Conservation (phyloP, 2,329 filamentous ascomycete genomes). For the Bipolaris victoriae region DNA sequence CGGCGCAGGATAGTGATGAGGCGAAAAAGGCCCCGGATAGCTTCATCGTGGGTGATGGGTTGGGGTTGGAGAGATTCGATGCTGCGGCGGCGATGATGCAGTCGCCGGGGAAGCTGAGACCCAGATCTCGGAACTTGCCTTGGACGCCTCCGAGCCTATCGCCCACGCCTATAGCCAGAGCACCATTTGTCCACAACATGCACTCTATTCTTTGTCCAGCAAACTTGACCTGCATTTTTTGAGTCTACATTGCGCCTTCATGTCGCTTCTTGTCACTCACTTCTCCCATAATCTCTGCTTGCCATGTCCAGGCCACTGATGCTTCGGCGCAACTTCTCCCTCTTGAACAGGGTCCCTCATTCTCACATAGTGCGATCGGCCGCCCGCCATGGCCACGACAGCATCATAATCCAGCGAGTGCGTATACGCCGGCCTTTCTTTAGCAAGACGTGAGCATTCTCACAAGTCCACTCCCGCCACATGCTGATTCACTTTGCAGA, state of each 20-base stretch:
- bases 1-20: conserved; percentile 50
- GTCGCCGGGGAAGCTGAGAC: conserved; percentile 31
- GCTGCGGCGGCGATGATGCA: conserved; percentile 34
- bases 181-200: neutral
- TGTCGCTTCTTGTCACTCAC: conserved; percentile 23
- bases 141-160: conserved; percentile 10
- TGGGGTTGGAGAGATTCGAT: conserved; percentile 20
- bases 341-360: conserved; percentile 37
- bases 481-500: conserved; percentile 24
- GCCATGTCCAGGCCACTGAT: conserved; percentile 49
- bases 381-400: conserved; percentile 40
- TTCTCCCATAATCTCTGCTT: conserved; percentile 25
- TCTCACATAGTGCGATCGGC: conserved; percentile 34
- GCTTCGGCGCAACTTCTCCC: conserved; percentile 46
- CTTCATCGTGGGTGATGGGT: conserved; percentile 53
- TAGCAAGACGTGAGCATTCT: conserved; percentile 39
- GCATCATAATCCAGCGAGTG: conserved; percentile 47
- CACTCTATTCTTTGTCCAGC: neutral
- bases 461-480: conserved; percentile 1
- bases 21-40: conserved; percentile 49
- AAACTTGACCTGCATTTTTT: conserved; percentile 3
- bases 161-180: neutral
- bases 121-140: conserved; percentile 22
- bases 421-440: conserved; percentile 49
- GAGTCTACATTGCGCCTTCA: conserved; percentile 16